These are phyloP conservation scores for Diplogelasinospora grovesii DNA, from an alignment of 495 filamentous ascomycete species.

Conservation along the genomic window DNA sequence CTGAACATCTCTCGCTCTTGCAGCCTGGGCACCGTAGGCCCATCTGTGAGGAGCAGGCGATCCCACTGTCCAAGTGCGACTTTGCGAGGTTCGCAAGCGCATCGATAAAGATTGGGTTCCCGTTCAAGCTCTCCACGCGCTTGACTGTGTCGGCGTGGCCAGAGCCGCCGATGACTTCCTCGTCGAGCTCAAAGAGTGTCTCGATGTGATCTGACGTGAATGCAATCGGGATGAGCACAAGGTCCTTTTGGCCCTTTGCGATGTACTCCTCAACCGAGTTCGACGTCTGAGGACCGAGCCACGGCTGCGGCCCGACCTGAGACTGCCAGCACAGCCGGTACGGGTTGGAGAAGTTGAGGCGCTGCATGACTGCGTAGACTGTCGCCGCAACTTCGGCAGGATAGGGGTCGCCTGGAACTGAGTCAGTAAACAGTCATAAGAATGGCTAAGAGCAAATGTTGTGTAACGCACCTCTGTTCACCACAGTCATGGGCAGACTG, in stretches of 20 bases:
- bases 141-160: conserved; percentile 74
- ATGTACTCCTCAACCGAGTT: conserved; percentile 84
- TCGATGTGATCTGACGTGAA: conserved; percentile 99
- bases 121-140: conserved; percentile 89
- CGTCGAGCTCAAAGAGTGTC: conserved; percentile 90
- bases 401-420: conserved; percentile 72
- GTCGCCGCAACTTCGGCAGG: conserved; percentile 97
- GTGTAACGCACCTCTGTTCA: conserved; percentile 65
- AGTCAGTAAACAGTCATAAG: not conserved
- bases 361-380: conserved; percentile 91
- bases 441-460: not conserved
- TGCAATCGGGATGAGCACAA: conserved; percentile 90
- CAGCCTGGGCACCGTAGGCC: conserved; percentile 89
- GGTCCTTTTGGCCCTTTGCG: conserved; percentile 81
- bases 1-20: conserved; percentile 79
- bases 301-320: conserved; percentile 90
- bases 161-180: conserved; percentile 89
- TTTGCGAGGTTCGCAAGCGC: conserved; percentile 84
- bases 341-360: conserved; percentile 76
- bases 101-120: conserved; percentile 82
- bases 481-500: conserved; percentile 92
- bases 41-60: conserved; percentile 74
- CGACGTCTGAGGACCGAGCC: conserved; percentile 91
- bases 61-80: conserved; percentile 62
- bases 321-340: conserved; percentile 97